Evolutionary conservation across 768 basidiomycete genomes (phyloP).

Genomic region (Naematelia encephala): DNA sequence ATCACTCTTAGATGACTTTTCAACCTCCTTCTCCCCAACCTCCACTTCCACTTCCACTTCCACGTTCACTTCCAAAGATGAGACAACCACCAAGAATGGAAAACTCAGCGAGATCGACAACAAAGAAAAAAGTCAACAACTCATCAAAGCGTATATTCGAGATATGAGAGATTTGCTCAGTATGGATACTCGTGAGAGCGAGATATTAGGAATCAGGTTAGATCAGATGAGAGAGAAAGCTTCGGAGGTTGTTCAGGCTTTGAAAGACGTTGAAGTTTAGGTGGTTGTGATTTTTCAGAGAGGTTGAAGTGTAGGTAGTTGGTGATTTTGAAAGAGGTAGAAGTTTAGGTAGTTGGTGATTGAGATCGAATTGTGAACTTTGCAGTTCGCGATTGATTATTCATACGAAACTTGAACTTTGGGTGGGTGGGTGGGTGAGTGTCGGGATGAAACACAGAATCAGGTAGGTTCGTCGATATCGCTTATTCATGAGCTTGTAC

Average conservation of each 20-base stretch:
- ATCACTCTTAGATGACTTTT: neutral
- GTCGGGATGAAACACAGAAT: too few relatives aligned
- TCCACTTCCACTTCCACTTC: too few relatives aligned
- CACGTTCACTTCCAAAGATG: too few relatives aligned
- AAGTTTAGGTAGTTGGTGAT: too few relatives aligned
- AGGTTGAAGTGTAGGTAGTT: too few relatives aligned
- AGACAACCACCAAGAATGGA: neutral
- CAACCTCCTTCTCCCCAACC: neutral
- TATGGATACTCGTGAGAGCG: conserved; percentile 10
- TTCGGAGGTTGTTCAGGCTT: conserved; percentile 11
- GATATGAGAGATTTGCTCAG: conserved; percentile 10
- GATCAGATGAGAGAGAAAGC: conserved; percentile 21
- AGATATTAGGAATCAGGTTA: conserved; percentile 19
- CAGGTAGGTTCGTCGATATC: too few relatives aligned
- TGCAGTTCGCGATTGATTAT: too few relatives aligned
- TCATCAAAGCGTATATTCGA: conserved; percentile 16
- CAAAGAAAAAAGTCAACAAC: conserved; percentile 14
- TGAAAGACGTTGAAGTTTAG: conserved; percentile 25
- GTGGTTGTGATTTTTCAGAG: conserved; percentile 8
- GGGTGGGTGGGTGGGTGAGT: too few relatives aligned
- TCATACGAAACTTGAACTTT: too few relatives aligned
- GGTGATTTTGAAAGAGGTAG: too few relatives aligned
- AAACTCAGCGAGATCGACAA: neutral
- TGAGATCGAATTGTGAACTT: too few relatives aligned
- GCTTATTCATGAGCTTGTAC: too few relatives aligned